Conservation (phyloP, 768 basidiomycete genomes). For the Cystoderma amianthinum region DNA sequence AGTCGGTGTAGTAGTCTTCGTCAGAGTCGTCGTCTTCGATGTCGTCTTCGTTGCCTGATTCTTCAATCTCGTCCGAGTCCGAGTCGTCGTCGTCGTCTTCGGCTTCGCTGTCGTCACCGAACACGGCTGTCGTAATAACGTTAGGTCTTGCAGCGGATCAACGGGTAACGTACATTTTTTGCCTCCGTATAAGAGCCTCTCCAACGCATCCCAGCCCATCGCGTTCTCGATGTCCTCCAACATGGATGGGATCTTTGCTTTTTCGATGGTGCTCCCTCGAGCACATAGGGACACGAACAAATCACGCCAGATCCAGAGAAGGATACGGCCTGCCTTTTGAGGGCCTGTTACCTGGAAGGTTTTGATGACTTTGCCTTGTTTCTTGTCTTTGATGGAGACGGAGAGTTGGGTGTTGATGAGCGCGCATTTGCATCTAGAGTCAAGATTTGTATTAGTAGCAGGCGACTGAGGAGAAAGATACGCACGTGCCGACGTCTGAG, state of each 20-base stretch:
- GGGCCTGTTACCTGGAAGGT: too few species aligned
- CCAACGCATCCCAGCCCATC: slow-evolving; percentile 35
- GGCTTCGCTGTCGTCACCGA: slow-evolving; percentile 2
- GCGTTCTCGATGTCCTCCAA: slow-evolving; percentile 35
- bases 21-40: slow-evolving; percentile 17
- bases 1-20: slow-evolving; percentile 18
- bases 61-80: too few species aligned
- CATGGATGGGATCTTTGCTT: slow-evolving; percentile 31
- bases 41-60: too few species aligned
- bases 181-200: slow-evolving; percentile 36
- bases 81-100: too few species aligned
- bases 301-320: too few species aligned
- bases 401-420: too few species aligned
- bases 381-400: too few species aligned
- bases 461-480: slow-evolving; percentile 25
- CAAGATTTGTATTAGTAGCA: slow-evolving; percentile 48
- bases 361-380: too few species aligned
- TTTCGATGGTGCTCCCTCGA: slow-evolving; percentile 16
- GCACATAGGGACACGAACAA: too few species aligned
- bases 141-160: slow-evolving; percentile 3
- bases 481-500: not conserved
- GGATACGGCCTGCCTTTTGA: too few species aligned
- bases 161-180: slow-evolving; percentile 8
- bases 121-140: slow-evolving; percentile 1
- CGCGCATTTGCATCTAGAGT: slow-evolving; percentile 32